Base-by-base conservation (phyloP, 805 yeast species). In the Wickerhamomyces kurtzmanii region DNA sequence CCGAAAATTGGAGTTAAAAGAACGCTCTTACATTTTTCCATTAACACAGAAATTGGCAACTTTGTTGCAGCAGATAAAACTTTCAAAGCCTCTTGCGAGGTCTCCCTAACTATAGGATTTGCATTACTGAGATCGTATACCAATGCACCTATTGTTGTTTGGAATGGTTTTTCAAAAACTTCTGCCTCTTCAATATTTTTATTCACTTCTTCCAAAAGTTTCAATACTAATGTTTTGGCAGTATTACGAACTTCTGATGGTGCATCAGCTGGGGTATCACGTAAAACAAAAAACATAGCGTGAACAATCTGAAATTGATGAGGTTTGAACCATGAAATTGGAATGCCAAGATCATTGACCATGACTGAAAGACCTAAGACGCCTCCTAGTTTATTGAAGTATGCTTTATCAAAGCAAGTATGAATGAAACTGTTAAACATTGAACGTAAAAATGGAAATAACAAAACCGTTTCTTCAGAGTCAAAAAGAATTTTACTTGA, bases 61-160 rank as follows among this genome's bases (percentile, higher is more conserved):
- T 61, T 59, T 0, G 94, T 76, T 1, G 80, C 69, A 10, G 77
- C 78, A 0, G 95, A 71, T 12, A 91, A 60, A 2, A 71, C 71
- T 13, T 60, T 49, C 36, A 91, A 60, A 1, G 89, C 74, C 17
- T 68, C 60, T 47, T 83, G 87, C 1, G 95, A 77, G 1, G 93
- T 81, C 33, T 73, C 75, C 42, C 98, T 68, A 1, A 89, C 96
- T 23, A 71, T 68, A 9, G 75, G 71, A 39, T 83, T 85, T 1
- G 97, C 80, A 48, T 91, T 86, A 22, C 94, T 91, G 33, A 91
- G 65, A 47, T 91, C 98, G 45, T 86, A 86, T 2, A 89, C 94
- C 38, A 93, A 64, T 16, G 89, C 79, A n/a, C 94, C 85, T 20
- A 84, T 73, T 15, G 91, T 65, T 10, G 87, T 77, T 40, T 77